Percentiles rank a stretch among this genome's conserved stretches.
phyloP scores from a whole-genome alignment of 352 stramenopile genomes.

The Globisporangium radiosum region DNA sequence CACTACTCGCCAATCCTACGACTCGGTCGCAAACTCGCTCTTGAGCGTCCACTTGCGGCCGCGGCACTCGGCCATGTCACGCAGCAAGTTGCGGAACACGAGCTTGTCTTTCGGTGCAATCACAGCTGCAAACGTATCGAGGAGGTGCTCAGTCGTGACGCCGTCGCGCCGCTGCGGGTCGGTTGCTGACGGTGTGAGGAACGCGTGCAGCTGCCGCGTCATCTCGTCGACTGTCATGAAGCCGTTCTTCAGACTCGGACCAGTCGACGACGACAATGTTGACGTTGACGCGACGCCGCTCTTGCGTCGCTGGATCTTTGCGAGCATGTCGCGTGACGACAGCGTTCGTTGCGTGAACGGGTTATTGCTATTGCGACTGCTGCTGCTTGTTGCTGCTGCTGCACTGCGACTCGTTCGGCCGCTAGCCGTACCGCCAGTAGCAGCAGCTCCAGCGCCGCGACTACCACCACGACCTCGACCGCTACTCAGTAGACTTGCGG shows the following conservation, averaged over 20 bases:
- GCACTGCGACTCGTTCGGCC: neutral
- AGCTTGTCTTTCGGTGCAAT: slow-evolving; percentile 85
- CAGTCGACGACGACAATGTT: neutral
- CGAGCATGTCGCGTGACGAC: slow-evolving; percentile 65
- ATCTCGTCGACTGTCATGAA: slow-evolving; percentile 54
- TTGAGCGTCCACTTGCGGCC: slow-evolving; percentile 72
- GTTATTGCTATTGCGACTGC: slow-evolving; percentile 9
- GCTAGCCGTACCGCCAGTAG: too few relatives aligned
- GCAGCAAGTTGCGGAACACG: slow-evolving; percentile 79
- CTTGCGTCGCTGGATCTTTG: slow-evolving; percentile 46
- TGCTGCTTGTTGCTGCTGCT: neutral
- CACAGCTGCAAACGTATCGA: slow-evolving; percentile 83
- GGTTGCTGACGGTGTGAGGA: slow-evolving; percentile 37
- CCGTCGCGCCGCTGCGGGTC: slow-evolving; percentile 28
- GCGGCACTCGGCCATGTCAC: slow-evolving; percentile 71
- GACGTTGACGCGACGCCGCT: slow-evolving; percentile 22
- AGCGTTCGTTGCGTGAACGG: slow-evolving; percentile 26
- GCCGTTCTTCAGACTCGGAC: slow-evolving; percentile 11
- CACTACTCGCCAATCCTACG: neutral
- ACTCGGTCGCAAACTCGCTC: slow-evolving; percentile 30
- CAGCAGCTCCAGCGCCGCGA: neutral
- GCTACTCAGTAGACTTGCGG: neutral
- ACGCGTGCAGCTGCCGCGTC: slow-evolving; percentile 73
- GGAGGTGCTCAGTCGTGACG: slow-evolving; percentile 85
- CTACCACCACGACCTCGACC: neutral